A percentile compares a stretch with the other conserved stretches of the same genome.
These are phyloP conservation scores for Gynostemma pentaphyllum DNA, from an alignment of 306 rosid genomes.

Conservation along the genomic window DNA sequence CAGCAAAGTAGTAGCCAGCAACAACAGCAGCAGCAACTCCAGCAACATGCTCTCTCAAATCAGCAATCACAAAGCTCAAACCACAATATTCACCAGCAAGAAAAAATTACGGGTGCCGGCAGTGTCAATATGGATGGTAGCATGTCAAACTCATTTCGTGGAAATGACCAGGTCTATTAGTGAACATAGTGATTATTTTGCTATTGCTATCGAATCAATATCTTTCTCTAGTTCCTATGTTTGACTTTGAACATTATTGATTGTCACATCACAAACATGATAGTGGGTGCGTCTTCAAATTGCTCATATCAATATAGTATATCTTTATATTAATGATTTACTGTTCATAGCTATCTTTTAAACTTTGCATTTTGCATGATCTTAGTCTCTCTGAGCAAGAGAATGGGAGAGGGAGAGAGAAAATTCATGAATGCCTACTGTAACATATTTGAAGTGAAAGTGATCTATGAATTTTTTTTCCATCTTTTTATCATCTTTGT, in stretches of 20 bases:
- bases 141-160: slow-evolving; percentile 89
- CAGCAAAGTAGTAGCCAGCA: slow-evolving; percentile 42
- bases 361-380: too few species aligned
- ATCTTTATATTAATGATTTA: neutral
- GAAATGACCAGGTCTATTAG: slow-evolving; percentile 87
- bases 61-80: slow-evolving; percentile 75
- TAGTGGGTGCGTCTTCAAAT: neutral
- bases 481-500: too few species aligned
- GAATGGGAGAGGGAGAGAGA: too few species aligned
- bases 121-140: slow-evolving; percentile 75
- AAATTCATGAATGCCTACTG: too few species aligned
- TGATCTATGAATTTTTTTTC: too few species aligned
- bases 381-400: too few species aligned
- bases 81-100: slow-evolving; percentile 81
- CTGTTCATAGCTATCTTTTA: too few species aligned
- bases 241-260: neutral
- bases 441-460: too few species aligned
- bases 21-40: slow-evolving; percentile 61
- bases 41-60: slow-evolving; percentile 74
- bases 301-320: neutral
- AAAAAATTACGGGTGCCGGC: slow-evolving; percentile 74
- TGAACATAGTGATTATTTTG: neutral
- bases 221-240: neutral
- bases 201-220: neutral
- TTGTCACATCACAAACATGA: neutral